Evolutionary conservation across 306 rosid species (phyloP).

Genomic region (Acmispon strigosus): DNA sequence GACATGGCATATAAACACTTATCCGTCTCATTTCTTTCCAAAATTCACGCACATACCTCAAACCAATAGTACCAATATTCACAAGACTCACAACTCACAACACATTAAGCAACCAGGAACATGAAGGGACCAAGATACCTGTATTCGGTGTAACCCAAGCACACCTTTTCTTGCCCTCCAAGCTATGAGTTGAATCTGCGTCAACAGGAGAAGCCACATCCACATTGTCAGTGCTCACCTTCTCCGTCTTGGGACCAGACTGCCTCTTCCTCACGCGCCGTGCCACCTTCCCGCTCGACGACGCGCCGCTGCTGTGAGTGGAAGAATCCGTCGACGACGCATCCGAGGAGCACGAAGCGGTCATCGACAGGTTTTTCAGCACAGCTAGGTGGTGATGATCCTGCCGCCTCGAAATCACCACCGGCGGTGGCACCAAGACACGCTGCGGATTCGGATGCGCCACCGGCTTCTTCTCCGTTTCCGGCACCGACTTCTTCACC

Average conservation of each 20-base stretch:
- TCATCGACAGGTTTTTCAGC: constrained; percentile 47
- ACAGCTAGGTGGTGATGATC: constrained; percentile 34
- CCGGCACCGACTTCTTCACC: constrained; percentile 43
- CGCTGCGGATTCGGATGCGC: constrained; percentile 27
- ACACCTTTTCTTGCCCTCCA: constrained; percentile 68
- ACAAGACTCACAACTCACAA: constrained; percentile 13
- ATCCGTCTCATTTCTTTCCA: neutral
- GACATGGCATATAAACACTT: neutral
- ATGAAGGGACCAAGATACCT: constrained; percentile 33
- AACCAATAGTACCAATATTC: neutral
- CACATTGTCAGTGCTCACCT: constrained; percentile 28
- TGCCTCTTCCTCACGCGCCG: constrained; percentile 44
- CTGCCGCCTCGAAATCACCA: constrained; percentile 32
- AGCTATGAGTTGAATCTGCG: constrained; percentile 39
- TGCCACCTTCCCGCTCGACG: constrained; percentile 43
- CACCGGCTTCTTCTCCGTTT: constrained; percentile 37
- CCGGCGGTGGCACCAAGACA: constrained; percentile 23
- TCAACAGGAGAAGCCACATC: constrained; percentile 8
- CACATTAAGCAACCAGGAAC: neutral
- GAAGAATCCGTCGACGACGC: constrained; percentile 77
- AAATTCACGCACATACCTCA: neutral
- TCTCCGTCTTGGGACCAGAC: constrained; percentile 28
- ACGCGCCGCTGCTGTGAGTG: constrained; percentile 50
- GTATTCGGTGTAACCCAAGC: constrained; percentile 71
- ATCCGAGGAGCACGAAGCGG: constrained; percentile 72